These are phyloP conservation scores for Chlorencoelia australis DNA, from an alignment of 2,329 filamentous ascomycete species.

Conservation along the genomic window DNA sequence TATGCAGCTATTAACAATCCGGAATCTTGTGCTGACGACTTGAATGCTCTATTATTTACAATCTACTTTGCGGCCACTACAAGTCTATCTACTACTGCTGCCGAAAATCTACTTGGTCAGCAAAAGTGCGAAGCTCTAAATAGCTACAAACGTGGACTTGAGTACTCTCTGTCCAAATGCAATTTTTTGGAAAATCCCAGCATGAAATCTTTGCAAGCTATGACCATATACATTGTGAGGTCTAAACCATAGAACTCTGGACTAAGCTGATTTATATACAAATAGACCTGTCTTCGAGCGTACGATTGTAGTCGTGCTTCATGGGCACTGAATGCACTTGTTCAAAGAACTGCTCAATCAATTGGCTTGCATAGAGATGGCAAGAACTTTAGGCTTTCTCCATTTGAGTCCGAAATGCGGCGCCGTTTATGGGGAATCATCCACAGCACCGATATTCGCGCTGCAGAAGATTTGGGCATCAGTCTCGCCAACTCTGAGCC, in stretches of 20 bases:
- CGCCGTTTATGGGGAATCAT: constrained; percentile 35
- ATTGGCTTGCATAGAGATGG: constrained; percentile 48
- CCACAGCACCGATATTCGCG: constrained; percentile 24
- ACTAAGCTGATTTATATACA: too few relatives aligned
- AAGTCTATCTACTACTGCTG: constrained; percentile 7
- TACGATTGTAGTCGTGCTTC: constrained; percentile 27
- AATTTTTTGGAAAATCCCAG: constrained; percentile 41
- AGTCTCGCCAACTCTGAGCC: neutral
- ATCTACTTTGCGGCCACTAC: constrained; percentile 42
- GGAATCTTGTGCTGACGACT: constrained; percentile 35
- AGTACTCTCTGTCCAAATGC: constrained; percentile 40
- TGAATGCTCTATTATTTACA: constrained; percentile 38
- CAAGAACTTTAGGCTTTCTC: constrained; percentile 37
- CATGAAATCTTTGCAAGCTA: constrained; percentile 38
- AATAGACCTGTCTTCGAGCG: constrained; percentile 35
- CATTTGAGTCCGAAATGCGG: constrained; percentile 47
- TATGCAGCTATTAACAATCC: constrained; percentile 45
- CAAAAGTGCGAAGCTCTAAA: constrained; percentile 32
- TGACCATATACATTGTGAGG: constrained; percentile 38
- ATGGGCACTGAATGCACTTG: constrained; percentile 46
- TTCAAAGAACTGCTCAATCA: constrained; percentile 45
- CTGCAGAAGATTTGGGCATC: constrained; percentile 46
- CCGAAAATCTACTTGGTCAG: constrained; percentile 25
- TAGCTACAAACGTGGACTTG: constrained; percentile 38
- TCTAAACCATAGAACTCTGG: neutral